A percentile compares a stretch with the other conserved stretches of the same genome.
Evolutionary conservation across 2,329 filamentous ascomycete genomes (phyloP).

Genomic region (Daldinia sp.): DNA sequence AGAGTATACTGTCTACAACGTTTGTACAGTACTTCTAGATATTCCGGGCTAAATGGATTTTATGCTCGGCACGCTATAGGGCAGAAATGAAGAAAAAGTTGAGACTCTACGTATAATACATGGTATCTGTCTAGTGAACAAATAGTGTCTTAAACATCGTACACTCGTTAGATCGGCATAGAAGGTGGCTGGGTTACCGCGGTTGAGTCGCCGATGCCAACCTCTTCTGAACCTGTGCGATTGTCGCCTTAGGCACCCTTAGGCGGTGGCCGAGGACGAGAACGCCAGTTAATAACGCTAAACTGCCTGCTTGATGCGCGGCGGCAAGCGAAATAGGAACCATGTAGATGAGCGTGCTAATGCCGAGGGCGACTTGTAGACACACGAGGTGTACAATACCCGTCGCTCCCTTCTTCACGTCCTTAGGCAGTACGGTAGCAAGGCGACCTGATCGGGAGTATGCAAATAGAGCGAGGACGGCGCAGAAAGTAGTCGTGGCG

Average conservation of each 20-base stretch:
- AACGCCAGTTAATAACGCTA: slow-evolving; percentile 84
- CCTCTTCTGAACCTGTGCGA: slow-evolving; percentile 65
- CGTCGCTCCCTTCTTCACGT: slow-evolving; percentile 73
- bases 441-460: slow-evolving; percentile 75
- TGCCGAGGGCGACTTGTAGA: slow-evolving; percentile 85
- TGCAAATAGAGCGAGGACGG: slow-evolving; percentile 80
- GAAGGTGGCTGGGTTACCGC: slow-evolving; percentile 9
- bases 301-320: slow-evolving; percentile 88
- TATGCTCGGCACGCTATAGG: slow-evolving; percentile 4
- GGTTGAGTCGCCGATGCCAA: slow-evolving; percentile 44
- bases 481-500: slow-evolving; percentile 86
- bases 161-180: background rate
- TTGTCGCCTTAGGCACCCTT: slow-evolving; percentile 73
- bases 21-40: slow-evolving; percentile 20
- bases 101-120: slow-evolving; percentile 39
- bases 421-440: slow-evolving; percentile 65
- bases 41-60: background rate
- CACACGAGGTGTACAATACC: slow-evolving; percentile 85
- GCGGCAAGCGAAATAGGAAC: slow-evolving; percentile 89
- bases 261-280: slow-evolving; percentile 81
- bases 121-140: slow-evolving; percentile 22
- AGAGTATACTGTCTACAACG: slow-evolving; percentile 20
- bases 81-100: slow-evolving; percentile 17
- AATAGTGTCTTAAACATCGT: slow-evolving; percentile 8
- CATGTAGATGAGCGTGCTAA: slow-evolving; percentile 91